Percentiles rank a stretch among this genome's conserved stretches.
These are phyloP conservation scores for Botryococcus braunii DNA, from an alignment of 163 green algal species.

Conservation along the genomic window DNA sequence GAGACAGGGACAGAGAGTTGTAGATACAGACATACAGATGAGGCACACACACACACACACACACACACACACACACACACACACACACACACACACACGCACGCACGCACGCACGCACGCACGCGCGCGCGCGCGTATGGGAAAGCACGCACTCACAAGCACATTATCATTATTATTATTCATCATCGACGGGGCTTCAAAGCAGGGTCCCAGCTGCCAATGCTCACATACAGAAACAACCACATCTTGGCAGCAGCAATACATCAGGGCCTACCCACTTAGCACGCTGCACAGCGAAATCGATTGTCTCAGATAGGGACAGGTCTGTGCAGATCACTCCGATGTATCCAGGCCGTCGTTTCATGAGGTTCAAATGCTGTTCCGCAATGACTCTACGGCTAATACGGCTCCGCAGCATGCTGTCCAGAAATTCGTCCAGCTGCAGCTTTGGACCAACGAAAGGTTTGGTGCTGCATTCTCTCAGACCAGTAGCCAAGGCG, in stretches of 20 bases:
- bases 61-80: too few relatives aligned
- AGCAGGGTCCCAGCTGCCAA: too few relatives aligned
- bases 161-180: too few relatives aligned
- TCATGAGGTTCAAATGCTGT: slow-evolving; percentile 68
- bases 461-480: slow-evolving; percentile 61
- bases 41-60: too few relatives aligned
- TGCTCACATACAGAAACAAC: not conserved
- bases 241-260: not conserved
- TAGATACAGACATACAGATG: too few relatives aligned
- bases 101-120: too few relatives aligned
- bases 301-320: slow-evolving; percentile 49
- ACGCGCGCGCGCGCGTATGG: too few relatives aligned
- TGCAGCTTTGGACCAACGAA: slow-evolving; percentile 66
- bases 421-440: slow-evolving; percentile 79
- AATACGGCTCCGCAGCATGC: slow-evolving; percentile 70
- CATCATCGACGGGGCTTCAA: too few relatives aligned
- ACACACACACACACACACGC: too few relatives aligned
- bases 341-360: slow-evolving; percentile 48
- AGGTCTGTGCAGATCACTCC: slow-evolving; percentile 68
- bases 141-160: too few relatives aligned
- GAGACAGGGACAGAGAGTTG: too few relatives aligned
- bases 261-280: too few relatives aligned
- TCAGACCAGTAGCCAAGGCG: slow-evolving; percentile 62
- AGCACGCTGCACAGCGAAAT: slow-evolving; percentile 55
- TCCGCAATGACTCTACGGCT: slow-evolving; percentile 76